These are phyloP conservation scores for Gliomastix tumulicola DNA, from an alignment of 2,329 filamentous ascomycete species.

Conservation along the genomic window DNA sequence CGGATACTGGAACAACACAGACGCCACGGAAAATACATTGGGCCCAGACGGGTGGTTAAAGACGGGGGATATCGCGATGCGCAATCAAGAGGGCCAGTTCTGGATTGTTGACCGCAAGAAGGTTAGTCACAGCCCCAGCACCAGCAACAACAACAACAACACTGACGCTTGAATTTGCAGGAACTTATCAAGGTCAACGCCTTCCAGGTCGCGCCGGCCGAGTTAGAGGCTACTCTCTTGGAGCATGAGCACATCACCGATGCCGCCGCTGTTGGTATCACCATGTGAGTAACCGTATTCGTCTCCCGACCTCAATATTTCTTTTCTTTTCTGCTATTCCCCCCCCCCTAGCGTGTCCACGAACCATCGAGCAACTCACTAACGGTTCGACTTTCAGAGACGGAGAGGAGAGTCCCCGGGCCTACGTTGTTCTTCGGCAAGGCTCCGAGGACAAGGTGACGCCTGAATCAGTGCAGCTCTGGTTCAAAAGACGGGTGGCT, in stretches of 20 bases:
- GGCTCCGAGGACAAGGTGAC: neutral
- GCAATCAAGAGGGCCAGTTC: constrained; percentile 34
- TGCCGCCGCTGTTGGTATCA: constrained; percentile 59
- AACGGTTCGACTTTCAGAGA: too few species aligned
- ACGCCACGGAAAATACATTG: too few species aligned
- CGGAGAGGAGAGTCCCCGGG: constrained; percentile 53
- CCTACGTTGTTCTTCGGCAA: constrained; percentile 44
- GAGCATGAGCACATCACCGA: constrained; percentile 45
- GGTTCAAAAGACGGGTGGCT: constrained; percentile 57
- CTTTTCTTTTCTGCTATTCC: constrained; percentile 1
- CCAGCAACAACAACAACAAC: too few species aligned
- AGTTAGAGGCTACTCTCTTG: constrained; percentile 27
- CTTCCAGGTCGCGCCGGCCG: constrained; percentile 51
- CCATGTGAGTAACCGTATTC: neutral
- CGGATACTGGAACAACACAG: constrained; percentile 68
- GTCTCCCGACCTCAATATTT: neutral
- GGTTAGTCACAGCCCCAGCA: too few species aligned
- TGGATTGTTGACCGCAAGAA: constrained; percentile 71
- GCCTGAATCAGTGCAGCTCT: constrained; percentile 41
- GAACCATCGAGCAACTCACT: too few species aligned
- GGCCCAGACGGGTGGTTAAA: constrained; percentile 64
- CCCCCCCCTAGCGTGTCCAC: too few species aligned
- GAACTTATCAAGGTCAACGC: constrained; percentile 57
- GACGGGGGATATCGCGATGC: constrained; percentile 66
- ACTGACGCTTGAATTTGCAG: too few species aligned